These are phyloP conservation scores for Xylaria longipes DNA, from an alignment of 495 filamentous ascomycete species.

Conservation along the genomic window DNA sequence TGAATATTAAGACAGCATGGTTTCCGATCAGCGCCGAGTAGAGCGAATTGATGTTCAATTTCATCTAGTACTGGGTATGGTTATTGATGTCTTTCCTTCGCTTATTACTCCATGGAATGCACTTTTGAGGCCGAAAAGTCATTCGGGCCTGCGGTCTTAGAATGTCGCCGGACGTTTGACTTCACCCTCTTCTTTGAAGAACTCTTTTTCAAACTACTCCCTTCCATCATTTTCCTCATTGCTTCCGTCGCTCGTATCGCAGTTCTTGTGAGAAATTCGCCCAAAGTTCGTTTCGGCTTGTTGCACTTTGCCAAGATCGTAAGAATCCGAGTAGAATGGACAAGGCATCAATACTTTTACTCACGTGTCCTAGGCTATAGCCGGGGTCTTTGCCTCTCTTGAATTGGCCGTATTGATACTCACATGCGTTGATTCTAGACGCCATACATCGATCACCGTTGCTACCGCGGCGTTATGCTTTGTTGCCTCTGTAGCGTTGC, in stretches of 20 bases:
- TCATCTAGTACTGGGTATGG: not conserved
- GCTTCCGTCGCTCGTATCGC: not conserved
- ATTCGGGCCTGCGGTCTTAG: constrained; percentile 20
- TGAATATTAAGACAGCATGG: not conserved
- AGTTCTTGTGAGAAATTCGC: not conserved
- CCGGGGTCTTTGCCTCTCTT: constrained; percentile 13
- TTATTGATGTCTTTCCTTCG: not conserved
- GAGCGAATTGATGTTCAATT: not conserved
- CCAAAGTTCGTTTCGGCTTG: not conserved
- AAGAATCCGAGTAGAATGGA: not conserved
- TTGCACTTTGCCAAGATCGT: constrained; percentile 19
- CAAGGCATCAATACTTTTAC: not conserved
- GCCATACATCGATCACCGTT: not conserved
- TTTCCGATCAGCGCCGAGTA: not conserved
- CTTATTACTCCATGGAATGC: not conserved
- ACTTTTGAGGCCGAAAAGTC: constrained; percentile 24
- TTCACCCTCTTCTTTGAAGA: constrained; percentile 27
- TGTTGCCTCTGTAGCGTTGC: constrained; percentile 8
- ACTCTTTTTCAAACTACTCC: constrained; percentile 28
- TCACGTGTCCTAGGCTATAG: constrained; percentile 12
- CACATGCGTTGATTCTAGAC: not conserved
- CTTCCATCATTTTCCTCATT: constrained; percentile 7
- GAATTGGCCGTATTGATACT: constrained; percentile 18
- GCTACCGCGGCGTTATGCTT: constrained; percentile 15
- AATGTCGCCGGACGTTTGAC: constrained; percentile 25